These are phyloP conservation scores for Trichoderma koningii DNA, from an alignment of 2,329 filamentous ascomycete genomes.

Conservation along the genomic window DNA sequence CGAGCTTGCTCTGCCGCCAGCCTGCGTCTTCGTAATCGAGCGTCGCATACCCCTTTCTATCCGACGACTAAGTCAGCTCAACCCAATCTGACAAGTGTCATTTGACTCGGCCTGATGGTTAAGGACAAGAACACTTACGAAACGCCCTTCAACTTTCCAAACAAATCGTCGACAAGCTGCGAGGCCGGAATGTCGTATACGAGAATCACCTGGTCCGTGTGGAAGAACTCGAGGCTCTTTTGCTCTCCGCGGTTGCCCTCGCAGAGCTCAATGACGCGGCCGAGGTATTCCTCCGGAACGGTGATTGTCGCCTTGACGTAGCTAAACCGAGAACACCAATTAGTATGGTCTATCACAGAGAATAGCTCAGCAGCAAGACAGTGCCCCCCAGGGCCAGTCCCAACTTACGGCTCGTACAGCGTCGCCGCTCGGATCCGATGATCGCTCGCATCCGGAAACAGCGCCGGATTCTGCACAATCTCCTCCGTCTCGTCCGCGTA, in stretches of 20 bases:
- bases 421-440: slow-evolving; percentile 48
- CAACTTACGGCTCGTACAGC: slow-evolving; percentile 53
- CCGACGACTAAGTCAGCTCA: background rate
- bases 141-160: slow-evolving; percentile 89
- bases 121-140: slow-evolving; percentile 51
- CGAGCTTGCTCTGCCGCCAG: slow-evolving; percentile 76
- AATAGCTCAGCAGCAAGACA: too few relatives aligned
- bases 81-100: background rate
- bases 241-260: slow-evolving; percentile 87
- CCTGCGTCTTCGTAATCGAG: slow-evolving; percentile 96
- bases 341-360: too few relatives aligned
- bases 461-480: slow-evolving; percentile 80
- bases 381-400: too few relatives aligned
- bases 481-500: slow-evolving; percentile 76
- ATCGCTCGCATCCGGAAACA: slow-evolving; percentile 74
- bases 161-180: slow-evolving; percentile 93
- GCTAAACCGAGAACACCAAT: slow-evolving; percentile 29
- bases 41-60: slow-evolving; percentile 83
- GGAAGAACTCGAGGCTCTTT: slow-evolving; percentile 86
- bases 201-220: slow-evolving; percentile 86
- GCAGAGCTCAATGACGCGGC: slow-evolving; percentile 92
- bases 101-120: background rate
- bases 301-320: slow-evolving; percentile 85
- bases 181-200: slow-evolving; percentile 88
- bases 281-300: slow-evolving; percentile 89